Base-by-base conservation (phyloP, 2,329 filamentous ascomycete genomes). In the Penicillium corylophilum region DNA sequence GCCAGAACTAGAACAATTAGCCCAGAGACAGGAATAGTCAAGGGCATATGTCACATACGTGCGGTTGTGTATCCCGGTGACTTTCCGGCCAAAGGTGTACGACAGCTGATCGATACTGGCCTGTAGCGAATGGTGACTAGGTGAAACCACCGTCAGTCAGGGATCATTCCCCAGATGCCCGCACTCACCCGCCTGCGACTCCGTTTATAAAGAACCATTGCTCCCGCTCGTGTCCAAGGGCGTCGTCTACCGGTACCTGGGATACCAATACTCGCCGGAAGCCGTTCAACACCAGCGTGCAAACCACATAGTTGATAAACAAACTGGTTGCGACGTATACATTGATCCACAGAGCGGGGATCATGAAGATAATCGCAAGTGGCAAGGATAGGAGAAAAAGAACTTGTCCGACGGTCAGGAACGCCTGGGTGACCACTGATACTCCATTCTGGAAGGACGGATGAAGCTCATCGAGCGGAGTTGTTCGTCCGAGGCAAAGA, bases 161-260 rank as follows among this genome's bases (percentile, higher is more conserved):
- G 1, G 20, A 31, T 3, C 1, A 13, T 18, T 0, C 7, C 8
- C 80, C 81, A 29, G 79, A 79, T 9, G 80, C 28, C 2, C 20
- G 46, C 33, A 50, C 62, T 56, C 62, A 67, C 63, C 64, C 62
- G 46, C 66, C 64, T 10, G 61, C 82, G 24, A 91, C 83, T 1
- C 89, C 89, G 63, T 92, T 92, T 46, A 92, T 70, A 65, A 88
- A 92, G n/a, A 92, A 78, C 89, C 89, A 93, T 62, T 85, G 81
- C 71, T 92, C 88, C 46, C 83, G 76, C 10, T 75, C 74, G 65
- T 75, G 69, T n/a, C 64, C 76, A 0, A 76, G 74, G 16, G 35
- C 45, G 41, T 54, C 47, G 12, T 50, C 31, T 2, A 62, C 48
- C 5, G 59, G 56, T 2, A 58, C 62, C 16, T 52, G 46, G 15